Conservation (phyloP, 768 basidiomycete genomes). For the Boletus barrowsii region DNA sequence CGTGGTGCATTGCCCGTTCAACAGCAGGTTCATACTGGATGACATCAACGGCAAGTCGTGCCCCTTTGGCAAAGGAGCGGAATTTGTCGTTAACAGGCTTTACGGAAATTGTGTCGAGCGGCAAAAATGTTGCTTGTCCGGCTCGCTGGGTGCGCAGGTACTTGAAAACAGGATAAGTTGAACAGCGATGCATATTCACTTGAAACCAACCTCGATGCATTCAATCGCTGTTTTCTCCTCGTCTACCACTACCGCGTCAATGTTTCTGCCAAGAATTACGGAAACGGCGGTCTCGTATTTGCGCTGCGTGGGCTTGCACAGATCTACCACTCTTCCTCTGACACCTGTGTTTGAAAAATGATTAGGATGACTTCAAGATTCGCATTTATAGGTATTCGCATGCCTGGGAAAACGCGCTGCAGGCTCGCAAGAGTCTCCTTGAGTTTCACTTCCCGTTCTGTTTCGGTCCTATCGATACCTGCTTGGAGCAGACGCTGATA, state of each 20-base stretch:
- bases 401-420: conserved; percentile 88
- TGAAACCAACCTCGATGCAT: conserved; percentile 78
- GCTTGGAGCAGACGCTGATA: conserved; percentile 87
- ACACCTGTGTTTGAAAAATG: conserved; percentile 53
- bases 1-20: conserved; percentile 94
- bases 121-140: conserved; percentile 96
- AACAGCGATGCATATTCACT: background rate
- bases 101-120: conserved; percentile 94
- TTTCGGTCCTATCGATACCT: conserved; percentile 83
- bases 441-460: conserved; percentile 75
- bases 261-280: conserved; percentile 89
- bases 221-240: conserved; percentile 96
- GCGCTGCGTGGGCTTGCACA: conserved; percentile 90
- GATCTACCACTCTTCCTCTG: conserved; percentile 86
- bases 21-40: conserved; percentile 80
- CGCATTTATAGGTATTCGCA: background rate
- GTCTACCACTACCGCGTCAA: conserved; percentile 95
- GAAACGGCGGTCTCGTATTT: conserved; percentile 93
- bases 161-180: conserved; percentile 35
- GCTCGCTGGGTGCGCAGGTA: conserved; percentile 94
- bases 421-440: conserved; percentile 84
- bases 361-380: background rate
- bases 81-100: conserved; percentile 95
- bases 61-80: conserved; percentile 86
- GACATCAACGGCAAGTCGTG: conserved; percentile 81